Evolutionary conservation across 257 asterid genomes (phyloP).

Genomic region (Echites panduratus): DNA sequence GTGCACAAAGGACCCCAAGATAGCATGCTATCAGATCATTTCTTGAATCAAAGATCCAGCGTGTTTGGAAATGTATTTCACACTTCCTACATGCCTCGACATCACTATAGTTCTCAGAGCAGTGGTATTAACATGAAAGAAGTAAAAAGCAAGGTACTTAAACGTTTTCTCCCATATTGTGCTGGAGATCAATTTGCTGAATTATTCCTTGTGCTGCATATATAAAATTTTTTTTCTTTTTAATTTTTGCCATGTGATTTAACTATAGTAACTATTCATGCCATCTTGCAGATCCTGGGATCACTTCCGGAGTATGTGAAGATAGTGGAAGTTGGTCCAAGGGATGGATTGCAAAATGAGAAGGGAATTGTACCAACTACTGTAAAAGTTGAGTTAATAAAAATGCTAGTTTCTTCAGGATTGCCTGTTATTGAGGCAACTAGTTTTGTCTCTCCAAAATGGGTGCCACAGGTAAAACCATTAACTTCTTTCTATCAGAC

Average conservation of each 20-base stretch:
- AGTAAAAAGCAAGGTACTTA: slow-evolving; percentile 41
- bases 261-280: background rate
- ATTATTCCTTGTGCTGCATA: slow-evolving; percentile 24
- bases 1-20: background rate
- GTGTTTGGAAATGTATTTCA: background rate
- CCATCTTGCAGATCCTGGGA: slow-evolving; percentile 44
- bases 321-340: slow-evolving; percentile 93
- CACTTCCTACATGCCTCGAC: background rate
- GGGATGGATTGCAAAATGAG: slow-evolving; percentile 93
- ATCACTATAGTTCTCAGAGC: slow-evolving; percentile 35
- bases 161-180: background rate
- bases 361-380: slow-evolving; percentile 68
- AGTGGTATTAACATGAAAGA: slow-evolving; percentile 3
- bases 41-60: slow-evolving; percentile 2
- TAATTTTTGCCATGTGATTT: background rate
- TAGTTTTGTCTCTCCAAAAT: slow-evolving; percentile 90
- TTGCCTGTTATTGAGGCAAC: slow-evolving; percentile 83
- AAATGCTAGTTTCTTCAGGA: slow-evolving; percentile 76
- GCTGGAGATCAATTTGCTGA: background rate
- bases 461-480: slow-evolving; percentile 83
- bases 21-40: background rate
- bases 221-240: background rate
- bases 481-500: background rate
- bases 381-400: slow-evolving; percentile 79
- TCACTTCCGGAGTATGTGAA: slow-evolving; percentile 60